Base-by-base conservation (phyloP, 371 early-diverging fungal genomes). In the Smittium culicis region DNA sequence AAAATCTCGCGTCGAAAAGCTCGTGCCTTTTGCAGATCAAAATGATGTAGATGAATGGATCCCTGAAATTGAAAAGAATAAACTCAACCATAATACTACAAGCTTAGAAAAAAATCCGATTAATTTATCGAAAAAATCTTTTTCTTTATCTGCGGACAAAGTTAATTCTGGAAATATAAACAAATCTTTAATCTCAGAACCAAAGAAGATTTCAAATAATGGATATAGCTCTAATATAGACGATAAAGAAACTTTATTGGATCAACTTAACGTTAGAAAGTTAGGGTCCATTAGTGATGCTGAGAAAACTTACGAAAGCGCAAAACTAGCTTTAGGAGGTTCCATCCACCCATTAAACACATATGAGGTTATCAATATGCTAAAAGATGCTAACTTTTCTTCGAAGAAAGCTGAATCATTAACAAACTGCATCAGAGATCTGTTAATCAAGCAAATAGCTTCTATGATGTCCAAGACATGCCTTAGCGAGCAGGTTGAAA, bases 401-500 rank as follows among this genome's bases (percentile, higher is more conserved):
- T 8, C 54, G 17, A 8, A 11, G n/a, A 64, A 64, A 54, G 29
- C 65, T 24, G 24, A 45, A 29, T 29, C 34, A 3, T 1, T 64
- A 1, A 64, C 35, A 45, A 16, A 17, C 1, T 29, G 24, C 17
- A 64, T 64, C 16, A 31, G 35, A 16, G 35, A 35, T 1, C 8
- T 64, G 1, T 54, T 45, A 8, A 24, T 64, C 35, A 82, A 82
- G 45, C 71, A 73, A 33, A 75, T 81, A 35, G 72, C 67, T 28
- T 66, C 35, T 16, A 67, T 81, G 59, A 66, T 72, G 69, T 62
- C 69, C n/a, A 70, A 70, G 64, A 79, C 82, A 77, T 69, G 81
- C 65, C 79, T 78, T 0, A 78, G 73, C 61, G 79, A 83, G 34
- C 84, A 85, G 63, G 74, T 88, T 1, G 87, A 73, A 65, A 82